Evolutionary conservation across 2,329 filamentous ascomycete genomes (phyloP), one percentile per base, ranked within the genome.

Genomic region (Fusarium graminum): DNA sequence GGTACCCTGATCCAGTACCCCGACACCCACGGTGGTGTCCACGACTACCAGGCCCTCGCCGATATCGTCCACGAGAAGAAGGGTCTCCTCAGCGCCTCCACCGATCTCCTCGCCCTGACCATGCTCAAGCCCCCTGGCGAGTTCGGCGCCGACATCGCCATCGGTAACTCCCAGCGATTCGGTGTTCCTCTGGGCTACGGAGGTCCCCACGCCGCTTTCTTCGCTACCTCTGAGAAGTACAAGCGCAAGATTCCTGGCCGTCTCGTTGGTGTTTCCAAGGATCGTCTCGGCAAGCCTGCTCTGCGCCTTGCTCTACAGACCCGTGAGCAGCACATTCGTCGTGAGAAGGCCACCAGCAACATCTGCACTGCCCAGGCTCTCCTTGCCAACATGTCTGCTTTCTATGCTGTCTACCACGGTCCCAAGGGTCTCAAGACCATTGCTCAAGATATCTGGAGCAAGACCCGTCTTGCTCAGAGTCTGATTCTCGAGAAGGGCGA

Each of bases 341-440:
- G 94, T 73, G 94, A 98, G 78, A 97, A 97, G 85, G 94, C 94
- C 2, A 97, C 94, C 3, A 97, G 93, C 82, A 97, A 98, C 76
- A 94, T 98, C 58, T 97, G 94, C 82, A 98, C 94, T 2, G 94
- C 94, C 2, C 94, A 98, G 80, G 94, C 94, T 8, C 82, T 98
- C 29, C 84, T 97, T 44, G 94, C 94, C 40, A 98, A 98, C 78
- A 97, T 97, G 92, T 94, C 88, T 71, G 92, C 94, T 50, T 90
- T 97, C 80, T 98, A 97, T 76, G 94, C 93, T 51, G 85, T 97
- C 50, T 97, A 97, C 79, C 94, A 97, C 77, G 94, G 94, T 8
- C 94, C 94, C 1, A 79, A 88, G 55, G 94, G 93, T 7, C 80
- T 98, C 43, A 93, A 90, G 79, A 86, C 87, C 6, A 97, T 97